Base-by-base conservation (phyloP, 257 asterid species). In the Solanum medicagineum region DNA sequence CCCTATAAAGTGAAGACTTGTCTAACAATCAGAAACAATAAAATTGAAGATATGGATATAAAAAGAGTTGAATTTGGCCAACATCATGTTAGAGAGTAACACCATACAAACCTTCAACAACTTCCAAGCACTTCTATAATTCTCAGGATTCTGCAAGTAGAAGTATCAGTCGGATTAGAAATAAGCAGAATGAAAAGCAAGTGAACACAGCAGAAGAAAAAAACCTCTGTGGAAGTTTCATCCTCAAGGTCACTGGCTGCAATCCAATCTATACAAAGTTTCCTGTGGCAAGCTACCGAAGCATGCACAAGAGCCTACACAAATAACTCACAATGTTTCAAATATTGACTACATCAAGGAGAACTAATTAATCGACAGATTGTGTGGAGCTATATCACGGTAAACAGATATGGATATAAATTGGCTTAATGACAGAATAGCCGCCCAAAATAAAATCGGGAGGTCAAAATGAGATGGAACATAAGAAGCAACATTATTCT, bases 301-400 rank as follows among this genome's bases (percentile, higher is more conserved):
- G 99, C 99, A 88, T 95, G 99, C 91, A 94, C 87, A 90, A 95
- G 99, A 92, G 98, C 98, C 97, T 95, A 94, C 85, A 92, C 85
- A 92, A 90, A 87, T 47, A 85, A 79, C 51, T 53, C 47, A 8
- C 24, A 42, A 85, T 10, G 51, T 65, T 85, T 32, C 7, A 71
- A 81, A 60, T 42, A 26, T 42, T 11, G 59, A 44, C 22, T 16
- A 80, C 44, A 84, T 57, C 17, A 49, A 79, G 54, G 10, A 66
- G 53, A 77, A 53, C 57, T 4, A 22, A 47, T 47, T 22, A 22
- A 47, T 75, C 3, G 6, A 75, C 7, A 47, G 44, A 22, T 47
- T n/a, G 40, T 12, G 47, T 59, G 14, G 16, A 47, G 17, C 59
- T 47, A 74, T 45, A 74, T 45, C 4, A n/a, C 13, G n/a, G 36